Base-by-base conservation (phyloP, 2,329 filamentous ascomycete genomes). In the Ophiognomonia clavigignenti-juglandacearum region DNA sequence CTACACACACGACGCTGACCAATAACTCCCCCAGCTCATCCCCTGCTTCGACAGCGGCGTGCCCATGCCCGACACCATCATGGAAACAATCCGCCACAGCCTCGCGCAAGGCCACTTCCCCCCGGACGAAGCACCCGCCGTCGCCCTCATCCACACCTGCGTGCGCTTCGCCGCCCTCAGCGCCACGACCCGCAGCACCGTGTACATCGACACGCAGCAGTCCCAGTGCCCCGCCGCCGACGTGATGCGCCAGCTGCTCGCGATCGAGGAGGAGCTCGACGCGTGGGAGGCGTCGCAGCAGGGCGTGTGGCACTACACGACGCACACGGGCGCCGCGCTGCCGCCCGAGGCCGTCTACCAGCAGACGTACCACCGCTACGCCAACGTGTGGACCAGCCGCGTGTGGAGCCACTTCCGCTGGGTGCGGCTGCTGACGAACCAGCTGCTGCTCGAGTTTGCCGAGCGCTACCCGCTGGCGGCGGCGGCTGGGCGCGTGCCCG, bases 371-470 rank as follows among this genome's bases (percentile, higher is more conserved):
- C 78, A 83, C 57, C 59, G 69, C 19, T 83, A 83, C 54, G 60
- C 61, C 14, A 71, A 75, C 51, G 70, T 79, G 45, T 79, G 73
- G 68, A 63, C 71, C 16, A 75, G 73, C 8, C 70, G 74, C 20
- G 68, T 77, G 34, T 83, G 76, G 76, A 78, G 77, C 50, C 73
- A 82, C 53, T 80, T 76, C 54, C 76, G 80, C 20, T 80, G 77
- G 69, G 69, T 71, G 6, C 73, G 77, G n/a, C 73, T 81, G 20
- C 60, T 82, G 9, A 57, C 72, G 14, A 74, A 70, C 56, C 70
- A 80, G 51, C 65, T 70, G 35, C 69, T 83, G 11, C 59, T 77
- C 9, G 64, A 67, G 10, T 57, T 69, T 26, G 59, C 61, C 5
- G 60, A 61, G 32, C 57, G 56, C 1, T 69, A 66, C 45, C 73